These are phyloP conservation scores for Primulina tabacum DNA, from an alignment of 257 asterid species.

Conservation along the genomic window DNA sequence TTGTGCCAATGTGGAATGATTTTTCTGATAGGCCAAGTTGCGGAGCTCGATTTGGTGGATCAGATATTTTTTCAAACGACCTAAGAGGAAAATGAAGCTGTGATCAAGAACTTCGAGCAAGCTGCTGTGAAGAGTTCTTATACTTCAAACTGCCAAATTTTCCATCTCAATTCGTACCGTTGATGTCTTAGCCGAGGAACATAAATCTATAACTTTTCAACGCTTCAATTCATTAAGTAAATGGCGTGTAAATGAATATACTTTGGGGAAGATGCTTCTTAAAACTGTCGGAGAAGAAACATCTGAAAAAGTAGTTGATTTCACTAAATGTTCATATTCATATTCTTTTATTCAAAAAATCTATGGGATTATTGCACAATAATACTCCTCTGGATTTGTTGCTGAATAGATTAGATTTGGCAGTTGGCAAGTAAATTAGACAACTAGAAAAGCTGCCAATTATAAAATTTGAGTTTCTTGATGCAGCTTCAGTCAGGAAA, in stretches of 20 bases:
- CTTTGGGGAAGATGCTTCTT: slow-evolving; percentile 8
- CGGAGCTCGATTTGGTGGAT: slow-evolving; percentile 78
- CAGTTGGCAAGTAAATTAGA: neutral
- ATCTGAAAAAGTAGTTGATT: slow-evolving; percentile 11
- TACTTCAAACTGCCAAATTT: slow-evolving; percentile 58
- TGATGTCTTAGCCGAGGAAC: slow-evolving; percentile 23
- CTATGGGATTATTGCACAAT: slow-evolving; percentile 15
- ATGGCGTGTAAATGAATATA: neutral
- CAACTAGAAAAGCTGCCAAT: too few relatives aligned
- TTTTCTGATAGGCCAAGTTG: slow-evolving; percentile 46
- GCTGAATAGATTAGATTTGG: slow-evolving; percentile 10
- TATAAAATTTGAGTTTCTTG: neutral
- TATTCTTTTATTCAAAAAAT: slow-evolving; percentile 26
- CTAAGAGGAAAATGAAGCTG: slow-evolving; percentile 71
- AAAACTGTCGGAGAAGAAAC: slow-evolving; percentile 2
- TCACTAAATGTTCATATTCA: slow-evolving; percentile 30
- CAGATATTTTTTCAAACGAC: slow-evolving; percentile 61
- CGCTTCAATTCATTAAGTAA: neutral
- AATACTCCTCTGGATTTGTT: slow-evolving; percentile 20
- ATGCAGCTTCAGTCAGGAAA: neutral
- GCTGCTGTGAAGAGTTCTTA: slow-evolving; percentile 54
- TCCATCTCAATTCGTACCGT: slow-evolving; percentile 66
- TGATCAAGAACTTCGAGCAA: slow-evolving; percentile 55
- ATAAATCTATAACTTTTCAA: neutral
- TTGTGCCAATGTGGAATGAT: neutral